Conservation (phyloP, 257 asterid genomes). For the Forsythia suspensa region DNA sequence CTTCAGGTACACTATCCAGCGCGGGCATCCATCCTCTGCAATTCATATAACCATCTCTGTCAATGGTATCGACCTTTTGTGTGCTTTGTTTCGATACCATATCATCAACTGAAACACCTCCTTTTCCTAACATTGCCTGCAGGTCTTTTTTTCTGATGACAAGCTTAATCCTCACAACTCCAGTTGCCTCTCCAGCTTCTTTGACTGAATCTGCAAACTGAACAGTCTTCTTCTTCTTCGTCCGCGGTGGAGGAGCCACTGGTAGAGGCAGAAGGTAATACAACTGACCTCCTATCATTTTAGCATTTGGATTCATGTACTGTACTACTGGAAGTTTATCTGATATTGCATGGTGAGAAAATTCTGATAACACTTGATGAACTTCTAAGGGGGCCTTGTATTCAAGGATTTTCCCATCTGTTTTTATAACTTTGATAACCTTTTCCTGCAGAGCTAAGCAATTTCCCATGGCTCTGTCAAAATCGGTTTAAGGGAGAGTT, state of each 20-base stretch:
- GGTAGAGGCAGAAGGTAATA: constrained; percentile 65
- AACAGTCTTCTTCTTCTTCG: constrained; percentile 39
- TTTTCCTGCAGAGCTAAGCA: constrained; percentile 56
- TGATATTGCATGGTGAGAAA: constrained; percentile 54
- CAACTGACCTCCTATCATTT: constrained; percentile 50
- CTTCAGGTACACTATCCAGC: constrained; percentile 50
- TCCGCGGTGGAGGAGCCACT: constrained; percentile 20
- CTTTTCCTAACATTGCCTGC: constrained; percentile 54
- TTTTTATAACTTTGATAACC: constrained; percentile 50
- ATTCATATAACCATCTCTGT: constrained; percentile 4
- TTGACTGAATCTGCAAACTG: constrained; percentile 41
- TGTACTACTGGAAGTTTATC: constrained; percentile 48
- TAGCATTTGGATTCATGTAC: constrained; percentile 51
- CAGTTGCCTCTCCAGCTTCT: constrained; percentile 31
- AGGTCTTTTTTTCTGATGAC: constrained; percentile 69
- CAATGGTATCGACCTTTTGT: constrained; percentile 16
- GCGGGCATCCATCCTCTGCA: constrained; percentile 24
- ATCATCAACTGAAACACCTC: constrained; percentile 47
- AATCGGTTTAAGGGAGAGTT: neutral
- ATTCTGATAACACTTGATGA: constrained; percentile 52
- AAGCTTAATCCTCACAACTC: constrained; percentile 67
- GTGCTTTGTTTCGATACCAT: constrained; percentile 26
- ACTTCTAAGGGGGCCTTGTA: constrained; percentile 61
- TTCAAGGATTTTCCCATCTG: constrained; percentile 70
- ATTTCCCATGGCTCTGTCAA: constrained; percentile 60